Conservation (phyloP, 768 basidiomycete genomes). For the Asterophora parasitica region DNA sequence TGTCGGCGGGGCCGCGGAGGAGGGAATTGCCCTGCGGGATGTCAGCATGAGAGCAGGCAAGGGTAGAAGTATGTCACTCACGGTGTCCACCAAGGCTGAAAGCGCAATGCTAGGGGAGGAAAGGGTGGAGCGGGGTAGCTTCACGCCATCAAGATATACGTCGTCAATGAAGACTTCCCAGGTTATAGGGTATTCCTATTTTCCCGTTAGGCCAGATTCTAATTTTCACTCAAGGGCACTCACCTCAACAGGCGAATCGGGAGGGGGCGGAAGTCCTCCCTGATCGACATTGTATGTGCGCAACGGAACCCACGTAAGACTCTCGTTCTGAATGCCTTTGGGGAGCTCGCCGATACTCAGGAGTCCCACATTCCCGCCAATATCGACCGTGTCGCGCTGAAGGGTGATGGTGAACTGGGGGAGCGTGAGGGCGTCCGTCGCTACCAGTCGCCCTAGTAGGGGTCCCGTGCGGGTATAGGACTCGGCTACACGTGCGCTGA, state of each 20-base stretch:
- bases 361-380: conserved; percentile 65
- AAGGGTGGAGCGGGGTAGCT: conserved; percentile 52
- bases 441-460: conserved; percentile 41
- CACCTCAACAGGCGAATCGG: conserved; percentile 59
- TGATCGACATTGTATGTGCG: conserved; percentile 46
- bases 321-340: conserved; percentile 36
- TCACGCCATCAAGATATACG: conserved; percentile 63
- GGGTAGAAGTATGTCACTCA: conserved; percentile 24
- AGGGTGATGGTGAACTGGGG: conserved; percentile 57
- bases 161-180: conserved; percentile 75
- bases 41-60: neutral
- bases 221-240: neutral
- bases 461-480: conserved; percentile 42
- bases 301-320: conserved; percentile 63
- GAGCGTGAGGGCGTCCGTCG: conserved; percentile 27
- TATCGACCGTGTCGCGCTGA: conserved; percentile 62
- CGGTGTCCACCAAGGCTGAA: conserved; percentile 71
- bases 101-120: conserved; percentile 44
- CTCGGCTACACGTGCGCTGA: conserved; percentile 30
- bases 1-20: conserved; percentile 68
- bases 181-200: conserved; percentile 54
- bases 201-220: conserved; percentile 7
- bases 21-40: conserved; percentile 68
- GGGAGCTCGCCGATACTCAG: conserved; percentile 68
- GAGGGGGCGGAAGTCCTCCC: conserved; percentile 52